Conservation (phyloP, 179 eudicot species). For the Kewa caespitosa region DNA sequence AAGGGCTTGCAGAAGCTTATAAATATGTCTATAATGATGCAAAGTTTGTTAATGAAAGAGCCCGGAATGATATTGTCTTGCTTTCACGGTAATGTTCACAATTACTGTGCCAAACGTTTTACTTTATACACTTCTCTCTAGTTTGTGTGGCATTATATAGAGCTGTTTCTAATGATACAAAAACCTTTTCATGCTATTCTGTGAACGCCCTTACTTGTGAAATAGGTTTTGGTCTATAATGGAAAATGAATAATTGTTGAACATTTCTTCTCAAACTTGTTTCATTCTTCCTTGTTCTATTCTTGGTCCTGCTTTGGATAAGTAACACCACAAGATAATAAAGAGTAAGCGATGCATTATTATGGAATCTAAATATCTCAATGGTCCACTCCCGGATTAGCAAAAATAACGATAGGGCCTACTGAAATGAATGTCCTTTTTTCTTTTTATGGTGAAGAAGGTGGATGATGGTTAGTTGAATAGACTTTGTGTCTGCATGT, state of each 20-base stretch:
- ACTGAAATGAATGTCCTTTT: no score
- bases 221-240: no score
- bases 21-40: slow-evolving; percentile 79
- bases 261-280: no score
- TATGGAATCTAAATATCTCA: no score
- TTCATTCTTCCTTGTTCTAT: background rate
- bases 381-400: no score
- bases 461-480: no score
- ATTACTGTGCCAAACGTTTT: background rate
- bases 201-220: background rate
- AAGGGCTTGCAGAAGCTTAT: slow-evolving; percentile 71
- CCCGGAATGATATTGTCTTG: slow-evolving; percentile 74
- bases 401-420: no score
- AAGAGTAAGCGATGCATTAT: no score
- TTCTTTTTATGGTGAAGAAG: no score
- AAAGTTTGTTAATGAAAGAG: slow-evolving; percentile 85
- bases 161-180: background rate
- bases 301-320: background rate
- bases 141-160: background rate
- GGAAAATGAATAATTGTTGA: background rate
- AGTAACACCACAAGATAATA: no score
- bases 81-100: slow-evolving; percentile 73
- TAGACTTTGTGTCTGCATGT: no score
- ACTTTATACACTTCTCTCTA: background rate
- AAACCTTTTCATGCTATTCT: no score